Evolutionary conservation across 352 stramenopile species (phyloP).

Genomic region (Phytophthora sansomeana): DNA sequence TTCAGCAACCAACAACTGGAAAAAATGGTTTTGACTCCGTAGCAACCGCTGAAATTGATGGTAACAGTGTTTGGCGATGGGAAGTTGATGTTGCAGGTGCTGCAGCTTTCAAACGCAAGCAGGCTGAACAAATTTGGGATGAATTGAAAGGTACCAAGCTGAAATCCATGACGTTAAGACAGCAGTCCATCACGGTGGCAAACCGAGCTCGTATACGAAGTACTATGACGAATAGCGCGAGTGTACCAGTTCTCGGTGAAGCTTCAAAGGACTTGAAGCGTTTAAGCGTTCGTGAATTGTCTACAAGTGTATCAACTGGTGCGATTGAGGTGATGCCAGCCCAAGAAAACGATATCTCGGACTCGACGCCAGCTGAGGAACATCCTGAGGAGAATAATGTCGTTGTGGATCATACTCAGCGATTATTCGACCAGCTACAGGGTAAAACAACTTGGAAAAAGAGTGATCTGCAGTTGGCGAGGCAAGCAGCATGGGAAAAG

Average conservation of each 20-base stretch:
- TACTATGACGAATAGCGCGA: constrained; percentile 30
- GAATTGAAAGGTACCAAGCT: constrained; percentile 62
- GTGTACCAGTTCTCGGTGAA: constrained; percentile 33
- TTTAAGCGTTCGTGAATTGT: constrained; percentile 13
- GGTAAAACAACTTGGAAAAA: constrained; percentile 79
- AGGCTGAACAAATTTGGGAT: constrained; percentile 69
- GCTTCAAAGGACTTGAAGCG: constrained; percentile 6
- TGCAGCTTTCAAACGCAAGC: constrained; percentile 47
- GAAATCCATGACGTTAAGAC: constrained; percentile 30
- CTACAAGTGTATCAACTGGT: constrained; percentile 23
- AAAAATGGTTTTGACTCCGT: not conserved
- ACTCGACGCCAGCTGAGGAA: constrained; percentile 6
- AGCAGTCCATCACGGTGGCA: constrained; percentile 31
- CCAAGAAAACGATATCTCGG: not conserved
- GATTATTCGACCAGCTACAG: constrained; percentile 76
- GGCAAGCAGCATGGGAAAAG: constrained; percentile 68
- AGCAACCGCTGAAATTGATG: not conserved
- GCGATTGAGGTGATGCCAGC: constrained; percentile 13
- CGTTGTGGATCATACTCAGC: constrained; percentile 31
- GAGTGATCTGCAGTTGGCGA: constrained; percentile 72
- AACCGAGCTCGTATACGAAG: constrained; percentile 34
- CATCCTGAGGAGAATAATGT: constrained; percentile 19
- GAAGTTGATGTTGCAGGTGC: constrained; percentile 51
- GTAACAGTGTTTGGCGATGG: constrained; percentile 51
- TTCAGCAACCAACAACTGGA: constrained; percentile 6